These are phyloP conservation scores for Aspergillus cejpii DNA, from an alignment of 2,329 filamentous ascomycete species.

Conservation along the genomic window DNA sequence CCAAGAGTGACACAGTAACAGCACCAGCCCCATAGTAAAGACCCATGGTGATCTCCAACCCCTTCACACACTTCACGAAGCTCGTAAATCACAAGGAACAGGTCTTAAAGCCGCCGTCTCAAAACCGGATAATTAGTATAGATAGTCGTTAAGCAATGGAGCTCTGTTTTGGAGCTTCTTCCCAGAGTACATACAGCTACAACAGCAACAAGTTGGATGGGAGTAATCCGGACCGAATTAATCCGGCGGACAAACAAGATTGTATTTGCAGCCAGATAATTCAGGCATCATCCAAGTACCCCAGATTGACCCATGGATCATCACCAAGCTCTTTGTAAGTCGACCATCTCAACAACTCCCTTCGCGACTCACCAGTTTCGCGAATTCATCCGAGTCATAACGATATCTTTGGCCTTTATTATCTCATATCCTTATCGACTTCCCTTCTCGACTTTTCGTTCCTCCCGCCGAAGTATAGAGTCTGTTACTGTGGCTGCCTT, in stretches of 20 bases:
- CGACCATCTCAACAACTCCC: slow-evolving; percentile 8
- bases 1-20: slow-evolving; percentile 59
- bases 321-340: slow-evolving; percentile 9
- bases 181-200: slow-evolving; percentile 1
- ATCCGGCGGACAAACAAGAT: slow-evolving; percentile 14
- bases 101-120: no score
- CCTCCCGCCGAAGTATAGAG: slow-evolving; percentile 3
- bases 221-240: slow-evolving; percentile 25
- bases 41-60: slow-evolving; percentile 53
- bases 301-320: slow-evolving; percentile 26
- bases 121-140: slow-evolving; percentile 13
- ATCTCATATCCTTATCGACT: slow-evolving; percentile 5
- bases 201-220: slow-evolving; percentile 6
- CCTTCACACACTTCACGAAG: slow-evolving; percentile 5
- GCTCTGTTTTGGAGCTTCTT: slow-evolving; percentile 9
- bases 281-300: slow-evolving; percentile 14
- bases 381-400: background rate
- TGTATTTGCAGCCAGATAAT: background rate
- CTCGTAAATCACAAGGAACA: slow-evolving; percentile 16
- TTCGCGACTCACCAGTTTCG: slow-evolving; percentile 7
- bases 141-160: slow-evolving; percentile 4
- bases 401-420: slow-evolving; percentile 1
- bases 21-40: slow-evolving; percentile 64
- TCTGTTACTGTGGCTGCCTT: slow-evolving; percentile 2
- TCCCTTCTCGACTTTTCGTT: slow-evolving; percentile 5